Percentiles rank a stretch among this genome's conserved stretches.
These are phyloP conservation scores for Neurospora sp. DNA, from an alignment of 2,329 filamentous ascomycete species.

Conservation along the genomic window DNA sequence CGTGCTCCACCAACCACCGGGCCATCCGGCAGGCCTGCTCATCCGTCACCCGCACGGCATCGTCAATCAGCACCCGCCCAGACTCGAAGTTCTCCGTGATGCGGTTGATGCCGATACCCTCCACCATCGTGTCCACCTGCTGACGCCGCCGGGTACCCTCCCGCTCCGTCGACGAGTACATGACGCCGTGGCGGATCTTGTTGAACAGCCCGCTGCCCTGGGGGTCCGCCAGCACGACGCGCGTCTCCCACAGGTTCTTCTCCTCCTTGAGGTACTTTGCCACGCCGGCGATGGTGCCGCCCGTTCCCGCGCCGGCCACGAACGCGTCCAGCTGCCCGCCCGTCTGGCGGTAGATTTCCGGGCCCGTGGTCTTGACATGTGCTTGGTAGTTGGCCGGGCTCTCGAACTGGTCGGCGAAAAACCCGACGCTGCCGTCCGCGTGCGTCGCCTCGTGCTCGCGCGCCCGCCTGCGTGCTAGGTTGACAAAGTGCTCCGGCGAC, in stretches of 20 bases:
- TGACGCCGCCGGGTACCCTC: conserved; percentile 83
- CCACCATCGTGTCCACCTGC: conserved; percentile 92
- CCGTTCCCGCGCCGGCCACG: conserved; percentile 86
- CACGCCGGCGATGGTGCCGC: conserved; percentile 84
- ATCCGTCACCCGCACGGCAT: conserved; percentile 82
- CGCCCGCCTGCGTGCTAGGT: conserved; percentile 71
- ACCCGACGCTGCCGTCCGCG: conserved; percentile 58
- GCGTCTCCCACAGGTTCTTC: conserved; percentile 44
- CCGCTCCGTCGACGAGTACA: conserved; percentile 82
- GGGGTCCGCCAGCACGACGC: conserved; percentile 80
- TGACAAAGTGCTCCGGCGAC: conserved; percentile 90
- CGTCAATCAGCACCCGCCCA: conserved; percentile 76
- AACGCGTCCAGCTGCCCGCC: conserved; percentile 71
- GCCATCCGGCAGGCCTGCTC: conserved; percentile 87
- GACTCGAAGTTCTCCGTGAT: conserved; percentile 90
- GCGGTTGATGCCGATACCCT: conserved; percentile 91
- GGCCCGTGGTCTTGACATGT: conserved; percentile 73
- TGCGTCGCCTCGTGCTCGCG: conserved; percentile 55
- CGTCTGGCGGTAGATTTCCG: conserved; percentile 78
- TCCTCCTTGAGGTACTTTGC: conserved; percentile 71
- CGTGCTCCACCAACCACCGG: conserved; percentile 89
- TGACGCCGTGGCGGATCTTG: conserved; percentile 83
- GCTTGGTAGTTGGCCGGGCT: conserved; percentile 80
- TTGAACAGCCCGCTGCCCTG: conserved; percentile 92
- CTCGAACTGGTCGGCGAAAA: conserved; percentile 97